These are phyloP conservation scores for Pyrenopolyporus hunteri DNA, from an alignment of 495 filamentous ascomycete species.

Conservation along the genomic window DNA sequence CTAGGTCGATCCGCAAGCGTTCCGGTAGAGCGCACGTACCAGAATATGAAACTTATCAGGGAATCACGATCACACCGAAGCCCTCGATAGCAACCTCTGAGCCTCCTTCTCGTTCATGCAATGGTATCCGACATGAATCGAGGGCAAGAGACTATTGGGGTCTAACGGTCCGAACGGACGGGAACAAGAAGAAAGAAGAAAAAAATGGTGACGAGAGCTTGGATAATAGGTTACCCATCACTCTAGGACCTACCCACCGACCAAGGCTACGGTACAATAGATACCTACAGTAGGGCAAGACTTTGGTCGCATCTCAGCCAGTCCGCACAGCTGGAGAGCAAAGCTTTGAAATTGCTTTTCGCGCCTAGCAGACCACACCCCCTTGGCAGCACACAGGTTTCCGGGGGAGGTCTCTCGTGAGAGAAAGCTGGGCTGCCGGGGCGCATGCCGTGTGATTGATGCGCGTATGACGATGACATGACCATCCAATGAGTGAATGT, in stretches of 20 bases:
- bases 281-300: background rate
- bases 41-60: conserved; percentile 35
- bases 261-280: conserved; percentile 11
- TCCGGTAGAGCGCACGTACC: conserved; percentile 19
- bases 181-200: conserved; percentile 12
- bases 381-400: conserved; percentile 16
- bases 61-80: conserved; percentile 18
- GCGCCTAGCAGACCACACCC: conserved; percentile 21
- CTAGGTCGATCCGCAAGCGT: conserved; percentile 28
- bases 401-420: conserved; percentile 7
- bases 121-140: conserved; percentile 27
- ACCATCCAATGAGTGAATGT: conserved; percentile 28
- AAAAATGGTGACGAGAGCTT: background rate
- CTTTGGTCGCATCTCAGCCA: conserved; percentile 24
- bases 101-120: conserved; percentile 41
- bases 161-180: conserved; percentile 25
- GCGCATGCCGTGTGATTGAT: conserved; percentile 38
- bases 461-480: conserved; percentile 35
- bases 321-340: conserved; percentile 16
- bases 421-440: conserved; percentile 17
- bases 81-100: conserved; percentile 28
- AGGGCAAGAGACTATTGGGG: conserved; percentile 23
- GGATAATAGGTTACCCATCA: conserved; percentile 7
- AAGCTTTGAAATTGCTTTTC: conserved; percentile 36
- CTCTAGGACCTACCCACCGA: conserved; percentile 19